These are phyloP conservation scores for Thielaviopsis euricoi DNA, from an alignment of 2,329 filamentous ascomycete species.

Conservation along the genomic window DNA sequence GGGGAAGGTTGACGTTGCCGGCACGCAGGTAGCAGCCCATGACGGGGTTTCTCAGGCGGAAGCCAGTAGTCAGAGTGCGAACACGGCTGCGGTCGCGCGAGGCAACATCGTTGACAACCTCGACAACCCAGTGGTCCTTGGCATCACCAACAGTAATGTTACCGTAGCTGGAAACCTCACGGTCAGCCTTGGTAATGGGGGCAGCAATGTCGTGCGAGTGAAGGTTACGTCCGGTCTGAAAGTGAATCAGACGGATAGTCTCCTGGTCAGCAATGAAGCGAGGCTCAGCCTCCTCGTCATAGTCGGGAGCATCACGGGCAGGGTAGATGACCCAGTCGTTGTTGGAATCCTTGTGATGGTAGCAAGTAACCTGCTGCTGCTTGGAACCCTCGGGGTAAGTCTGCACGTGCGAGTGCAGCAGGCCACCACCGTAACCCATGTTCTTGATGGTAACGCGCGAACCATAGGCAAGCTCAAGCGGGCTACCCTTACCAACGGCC, in stretches of 20 bases:
- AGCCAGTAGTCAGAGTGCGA: constrained; percentile 81
- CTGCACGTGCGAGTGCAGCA: constrained; percentile 91
- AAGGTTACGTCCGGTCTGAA: constrained; percentile 89
- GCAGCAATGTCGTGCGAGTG: constrained; percentile 87
- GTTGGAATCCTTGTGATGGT: constrained; percentile 98
- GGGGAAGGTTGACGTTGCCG: constrained; percentile 87
- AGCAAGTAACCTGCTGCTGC: constrained; percentile 97
- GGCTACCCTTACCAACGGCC: constrained; percentile 85
- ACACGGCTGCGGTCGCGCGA: constrained; percentile 72
- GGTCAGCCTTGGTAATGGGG: constrained; percentile 74
- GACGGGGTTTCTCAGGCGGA: constrained; percentile 68
- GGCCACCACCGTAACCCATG: constrained; percentile 95
- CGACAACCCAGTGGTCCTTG: constrained; percentile 93
- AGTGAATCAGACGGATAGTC: constrained; percentile 74
- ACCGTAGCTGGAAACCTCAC: constrained; percentile 90
- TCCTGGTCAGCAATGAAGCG: constrained; percentile 66
- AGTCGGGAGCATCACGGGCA: constrained; percentile 62
- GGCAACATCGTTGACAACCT: constrained; percentile 79
- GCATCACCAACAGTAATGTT: constrained; percentile 91
- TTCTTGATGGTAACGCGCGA: constrained; percentile 92
- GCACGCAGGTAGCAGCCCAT: constrained; percentile 89
- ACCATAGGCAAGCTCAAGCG: constrained; percentile 77
- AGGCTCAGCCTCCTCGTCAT: constrained; percentile 51
- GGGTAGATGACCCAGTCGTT: constrained; percentile 99
- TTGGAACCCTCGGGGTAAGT: constrained; percentile 85